Base-by-base conservation (phyloP, 2,329 filamentous ascomycete genomes). In the Rasamsonia emersonii region DNA sequence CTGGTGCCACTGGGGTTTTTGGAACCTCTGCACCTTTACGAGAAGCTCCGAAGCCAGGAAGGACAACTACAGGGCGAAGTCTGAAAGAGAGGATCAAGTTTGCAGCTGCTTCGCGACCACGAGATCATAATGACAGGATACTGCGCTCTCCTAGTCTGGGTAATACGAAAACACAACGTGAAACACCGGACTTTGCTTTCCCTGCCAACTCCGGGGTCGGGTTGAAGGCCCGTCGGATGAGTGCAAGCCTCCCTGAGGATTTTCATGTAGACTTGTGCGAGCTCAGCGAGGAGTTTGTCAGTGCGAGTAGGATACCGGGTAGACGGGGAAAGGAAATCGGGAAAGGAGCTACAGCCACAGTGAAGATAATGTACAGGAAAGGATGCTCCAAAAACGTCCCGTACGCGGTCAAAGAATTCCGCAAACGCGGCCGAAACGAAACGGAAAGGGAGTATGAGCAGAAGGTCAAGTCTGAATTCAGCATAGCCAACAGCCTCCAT, bases 381-480 rank as follows among this genome's bases (percentile, higher is more conserved):
- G 78, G 77, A 18, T 71, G 63, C 37, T 62, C 70, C 4, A 67
- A 53, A 16, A 54, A 66, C 23, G 78, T 86, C 5, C 32, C 31
- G 14, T 88, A 81, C 44, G 86, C 86, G 0, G 85, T 93, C 45
- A 94, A 94, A 62, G 83, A 91, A 50, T 93, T 93, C 55, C 77
- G 85, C 8, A 73, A 75, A 42, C 82, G 82, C 56, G 77, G 77
- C 20, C 68, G 71, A 19, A 68, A 71, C 24, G 86, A 93, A 53
- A 77, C 73, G 7, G 67, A 74, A 40, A 71, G 76, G 18, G 83
- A 91, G 30, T 93, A 93, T 56, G 74, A 83, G 43, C 80, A 85
- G 59, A 91, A 93, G 66, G 83, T 93, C 64, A 93, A 89, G 58
- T 88, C 83, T 1, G 86, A 94, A 54, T 94, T 78, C 62, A 85